These are phyloP conservation scores for Edaphochlamys debaryana DNA, from an alignment of 139 green algal species.

Conservation along the genomic window DNA sequence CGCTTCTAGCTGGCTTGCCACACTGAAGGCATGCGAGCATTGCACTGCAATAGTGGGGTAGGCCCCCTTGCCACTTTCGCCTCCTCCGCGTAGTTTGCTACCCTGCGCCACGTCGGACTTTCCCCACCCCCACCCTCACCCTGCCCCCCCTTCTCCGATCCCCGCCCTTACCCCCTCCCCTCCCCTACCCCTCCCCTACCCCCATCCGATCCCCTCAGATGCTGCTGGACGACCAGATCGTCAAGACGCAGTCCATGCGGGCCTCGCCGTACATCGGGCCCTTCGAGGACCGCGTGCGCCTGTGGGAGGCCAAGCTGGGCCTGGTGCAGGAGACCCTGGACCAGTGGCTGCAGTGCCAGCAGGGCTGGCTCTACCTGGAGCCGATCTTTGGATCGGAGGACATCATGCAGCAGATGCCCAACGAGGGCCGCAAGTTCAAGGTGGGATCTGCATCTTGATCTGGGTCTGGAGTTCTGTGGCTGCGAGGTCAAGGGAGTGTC, in stretches of 20 bases:
- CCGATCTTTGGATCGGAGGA: conserved; percentile 88
- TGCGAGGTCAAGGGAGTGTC: too few relatives aligned
- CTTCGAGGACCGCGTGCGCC: conserved; percentile 74
- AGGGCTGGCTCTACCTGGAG: conserved; percentile 87
- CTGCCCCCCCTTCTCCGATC: too few relatives aligned
- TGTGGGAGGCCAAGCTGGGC: conserved; percentile 77
- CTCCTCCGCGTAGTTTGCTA: too few relatives aligned
- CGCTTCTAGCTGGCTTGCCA: too few relatives aligned
- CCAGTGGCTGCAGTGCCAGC: conserved; percentile 81
- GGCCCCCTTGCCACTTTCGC: too few relatives aligned
- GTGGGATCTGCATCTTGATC: conserved; percentile 1
- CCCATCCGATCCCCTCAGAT: conserved; percentile 62
- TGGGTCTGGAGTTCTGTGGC: too few relatives aligned
- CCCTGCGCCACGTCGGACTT: too few relatives aligned
- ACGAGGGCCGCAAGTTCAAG: conserved; percentile 86
- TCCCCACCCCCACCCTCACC: too few relatives aligned
- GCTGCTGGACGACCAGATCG: conserved; percentile 80
- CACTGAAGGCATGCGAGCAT: too few relatives aligned
- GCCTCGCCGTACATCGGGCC: conserved; percentile 82
- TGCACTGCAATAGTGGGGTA: too few relatives aligned
- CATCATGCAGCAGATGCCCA: conserved; percentile 91
- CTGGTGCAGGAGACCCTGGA: conserved; percentile 79
- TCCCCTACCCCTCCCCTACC: too few relatives aligned
- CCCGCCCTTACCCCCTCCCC: too few relatives aligned
- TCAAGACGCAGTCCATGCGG: conserved; percentile 87